phyloP scores from a whole-genome alignment of 306 rosid genomes.

The Sindora glabra region DNA sequence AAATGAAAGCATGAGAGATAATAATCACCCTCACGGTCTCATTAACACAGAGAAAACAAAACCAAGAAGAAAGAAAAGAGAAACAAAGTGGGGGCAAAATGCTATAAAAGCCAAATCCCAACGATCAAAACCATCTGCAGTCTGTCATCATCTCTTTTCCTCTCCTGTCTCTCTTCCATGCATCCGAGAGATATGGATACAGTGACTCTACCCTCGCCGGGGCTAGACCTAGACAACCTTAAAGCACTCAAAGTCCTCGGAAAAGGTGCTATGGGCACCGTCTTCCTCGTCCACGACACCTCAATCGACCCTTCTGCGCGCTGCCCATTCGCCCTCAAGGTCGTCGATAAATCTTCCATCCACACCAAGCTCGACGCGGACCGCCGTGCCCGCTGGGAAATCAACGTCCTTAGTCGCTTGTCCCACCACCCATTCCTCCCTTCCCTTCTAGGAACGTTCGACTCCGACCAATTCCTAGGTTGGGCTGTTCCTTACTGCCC shows the following conservation, averaged over 20 bases:
- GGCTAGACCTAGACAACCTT: conserved; percentile 49
- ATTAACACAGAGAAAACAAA: not conserved
- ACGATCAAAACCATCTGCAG: conserved; percentile 14
- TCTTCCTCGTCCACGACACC: conserved; percentile 58
- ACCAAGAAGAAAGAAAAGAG: not conserved
- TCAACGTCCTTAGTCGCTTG: conserved; percentile 44
- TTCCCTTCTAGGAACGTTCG: conserved; percentile 45
- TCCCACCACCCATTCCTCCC: conserved; percentile 76
- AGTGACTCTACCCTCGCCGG: conserved; percentile 30
- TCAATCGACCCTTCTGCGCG: conserved; percentile 13
- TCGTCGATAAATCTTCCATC: conserved; percentile 56
- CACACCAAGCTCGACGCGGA: conserved; percentile 58
- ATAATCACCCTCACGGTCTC: not conserved
- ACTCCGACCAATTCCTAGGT: conserved; percentile 38
- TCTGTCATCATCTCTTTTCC: not conserved
- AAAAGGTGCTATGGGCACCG: conserved; percentile 95
- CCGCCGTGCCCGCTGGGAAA: conserved; percentile 86
- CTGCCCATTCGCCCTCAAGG: conserved; percentile 60
- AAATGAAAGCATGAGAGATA: too few species aligned
- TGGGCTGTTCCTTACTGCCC: conserved; percentile 91
- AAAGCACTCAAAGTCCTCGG: conserved; percentile 64
- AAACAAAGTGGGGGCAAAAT: not conserved
- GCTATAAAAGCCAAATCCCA: conserved; percentile 32
- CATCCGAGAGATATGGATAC: conserved; percentile 28
- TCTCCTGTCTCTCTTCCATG: not conserved